Base-by-base conservation (phyloP, 257 asterid species). In the Salvia miltiorrhiza region DNA sequence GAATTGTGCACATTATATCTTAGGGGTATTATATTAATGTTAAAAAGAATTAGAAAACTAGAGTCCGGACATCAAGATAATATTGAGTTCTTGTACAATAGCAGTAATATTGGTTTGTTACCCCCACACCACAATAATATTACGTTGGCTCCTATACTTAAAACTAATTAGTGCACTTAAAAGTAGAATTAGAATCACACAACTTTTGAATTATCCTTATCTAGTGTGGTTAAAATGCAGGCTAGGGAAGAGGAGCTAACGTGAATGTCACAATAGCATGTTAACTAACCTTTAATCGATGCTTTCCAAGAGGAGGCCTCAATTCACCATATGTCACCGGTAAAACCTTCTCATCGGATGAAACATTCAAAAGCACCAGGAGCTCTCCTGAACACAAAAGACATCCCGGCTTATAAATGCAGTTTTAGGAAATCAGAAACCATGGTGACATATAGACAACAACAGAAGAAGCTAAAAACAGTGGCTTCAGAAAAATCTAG, bases 271-370 rank as follows among this genome's bases (percentile, higher is more conserved):
- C 19, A 14, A 55, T 20, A 61, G 57, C 65, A 65, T 37, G 72
- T 60, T 21, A 78, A 63, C 80, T 60, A 72, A 86, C 99, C 99
- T 91, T 91, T 73, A 94, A 76, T 4, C 97, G 97, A 80, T 94
- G 91, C 73, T 89, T 88, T 56, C 99, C 98, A 35, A 94, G 97
- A 77, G 99, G 99, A 41, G 99, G 99, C 80, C 82, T 87, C 75
- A 94, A 73, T 83, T 89, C 97, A 68, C 99, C 99, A 80, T 86
- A 94, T 12, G 99, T 81, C 68, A 90, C 79, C 37, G 89, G 93
- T 57, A 91, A 81, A 58, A 86, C 67, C 81, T 81, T 94, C 70
- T 85, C 96, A 68, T 94, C 99, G 54, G 85, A 77, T 35, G 96
- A 87, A 65, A 89, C 85, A 74, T 78, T 82, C 80, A 94, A 78